phyloP scores from a whole-genome alignment of 352 stramenopile genomes.

The Phytophthora pluvialis region DNA sequence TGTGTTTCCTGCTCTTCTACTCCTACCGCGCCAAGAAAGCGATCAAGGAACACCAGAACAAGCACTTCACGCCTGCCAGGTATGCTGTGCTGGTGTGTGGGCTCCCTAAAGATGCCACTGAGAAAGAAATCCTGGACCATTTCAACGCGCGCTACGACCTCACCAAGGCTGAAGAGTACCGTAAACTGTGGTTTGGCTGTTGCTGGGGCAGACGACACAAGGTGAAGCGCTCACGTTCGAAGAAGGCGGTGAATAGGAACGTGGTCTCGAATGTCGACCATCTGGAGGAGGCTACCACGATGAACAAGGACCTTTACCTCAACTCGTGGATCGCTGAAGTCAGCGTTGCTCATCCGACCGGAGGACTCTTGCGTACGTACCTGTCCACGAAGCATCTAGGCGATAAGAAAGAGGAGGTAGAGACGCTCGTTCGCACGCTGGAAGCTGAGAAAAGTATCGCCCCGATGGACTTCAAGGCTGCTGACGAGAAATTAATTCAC shows the following conservation, averaged over 20 bases:
- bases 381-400: slow-evolving; percentile 63
- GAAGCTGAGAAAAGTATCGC: slow-evolving; percentile 48
- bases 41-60: slow-evolving; percentile 43
- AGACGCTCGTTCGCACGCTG: slow-evolving; percentile 38
- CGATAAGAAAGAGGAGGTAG: slow-evolving; percentile 48
- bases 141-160: slow-evolving; percentile 79
- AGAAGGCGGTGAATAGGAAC: slow-evolving; percentile 43
- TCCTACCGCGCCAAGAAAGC: slow-evolving; percentile 34
- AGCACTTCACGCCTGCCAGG: slow-evolving; percentile 58
- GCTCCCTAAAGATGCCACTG: slow-evolving; percentile 45
- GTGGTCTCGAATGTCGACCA: slow-evolving; percentile 74
- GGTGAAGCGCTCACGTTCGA: slow-evolving; percentile 43
- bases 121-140: slow-evolving; percentile 73
- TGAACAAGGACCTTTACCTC: slow-evolving; percentile 67
- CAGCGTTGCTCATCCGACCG: slow-evolving; percentile 73
- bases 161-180: slow-evolving; percentile 55
- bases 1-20: slow-evolving; percentile 47
- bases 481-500: slow-evolving; percentile 50
- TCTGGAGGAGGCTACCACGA: slow-evolving; percentile 44
- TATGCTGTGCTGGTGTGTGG: slow-evolving; percentile 57
- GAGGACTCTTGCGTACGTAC: slow-evolving; percentile 72
- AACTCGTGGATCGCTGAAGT: slow-evolving; percentile 87
- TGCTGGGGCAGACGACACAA: slow-evolving; percentile 65
- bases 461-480: slow-evolving; percentile 22
- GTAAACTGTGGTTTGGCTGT: slow-evolving; percentile 60